Base-by-base conservation (phyloP, 2,329 filamentous ascomycete species). In the Mycocentrospora acerina region DNA sequence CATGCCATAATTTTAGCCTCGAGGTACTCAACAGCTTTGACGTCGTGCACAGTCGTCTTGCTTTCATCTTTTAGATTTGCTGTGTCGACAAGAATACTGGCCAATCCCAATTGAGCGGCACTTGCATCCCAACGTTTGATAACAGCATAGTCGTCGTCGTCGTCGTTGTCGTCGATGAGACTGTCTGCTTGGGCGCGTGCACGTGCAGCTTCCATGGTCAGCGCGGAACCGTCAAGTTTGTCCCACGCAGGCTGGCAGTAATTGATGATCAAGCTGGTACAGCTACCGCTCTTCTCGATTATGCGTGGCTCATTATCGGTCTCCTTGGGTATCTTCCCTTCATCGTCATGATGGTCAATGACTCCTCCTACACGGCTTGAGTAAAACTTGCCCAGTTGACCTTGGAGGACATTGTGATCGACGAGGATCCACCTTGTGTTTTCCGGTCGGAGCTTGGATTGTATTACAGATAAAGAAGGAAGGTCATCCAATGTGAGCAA, bases 261-360 rank as follows among this genome's bases (percentile, higher is more conserved):
- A 22, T 82, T 77, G 1, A 84, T 72, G 1, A 93, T 74, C 2
- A 90, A 70, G 43, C 83, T 88, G 46, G 79, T 77, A 67, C 88
- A 91, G 65, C 86, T 90, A 4, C 87, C 88, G 40, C 76, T 76
- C 37, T 77, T 81, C 46, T 79, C 73, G 14, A 93, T 74, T 1
- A 88, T 68, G 13, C 85, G 74, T 1, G 82, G 80, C 5, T 74
- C 64, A 0, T 71, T 71, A 3, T 67, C 71, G 1, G 68, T 70
- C 9, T 75, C 69, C 32, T 57, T 25, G 0, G 76, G 62, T 0
- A 89, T 70, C 6, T 61, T 69, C 5, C 71, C 64, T 57, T 93
- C 88, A 46, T 93, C 87, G 1, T 79, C 82, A 60, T 93, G 88
- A 66, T 93, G 88, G 65, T 93, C 88, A 37, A 93, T 78, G 48